Conservation (phyloP, 257 asterid genomes). For the Lithospermum erythrorhizon region DNA sequence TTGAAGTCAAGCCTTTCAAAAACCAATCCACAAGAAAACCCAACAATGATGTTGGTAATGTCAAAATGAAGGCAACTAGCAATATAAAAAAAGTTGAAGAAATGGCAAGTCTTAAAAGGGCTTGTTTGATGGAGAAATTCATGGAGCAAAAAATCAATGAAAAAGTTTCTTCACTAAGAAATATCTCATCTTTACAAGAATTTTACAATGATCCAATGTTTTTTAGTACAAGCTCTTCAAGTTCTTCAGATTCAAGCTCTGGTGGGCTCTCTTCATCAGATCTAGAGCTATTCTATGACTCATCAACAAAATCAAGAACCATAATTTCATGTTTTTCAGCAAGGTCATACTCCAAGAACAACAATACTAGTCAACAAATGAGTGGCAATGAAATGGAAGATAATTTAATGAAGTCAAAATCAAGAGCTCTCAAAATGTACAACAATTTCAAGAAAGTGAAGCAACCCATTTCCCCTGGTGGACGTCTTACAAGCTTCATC, state of each 20-base stretch:
- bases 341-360: slow-evolving; percentile 25
- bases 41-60: neutral
- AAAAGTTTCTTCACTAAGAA: slow-evolving; percentile 1
- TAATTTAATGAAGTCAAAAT: slow-evolving; percentile 15
- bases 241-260: slow-evolving; percentile 66
- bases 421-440: slow-evolving; percentile 27
- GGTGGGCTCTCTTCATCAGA: slow-evolving; percentile 72
- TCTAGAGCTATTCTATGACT: slow-evolving; percentile 33
- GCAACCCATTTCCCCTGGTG: slow-evolving; percentile 42
- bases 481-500: slow-evolving; percentile 42
- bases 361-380: slow-evolving; percentile 14
- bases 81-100: slow-evolving; percentile 19
- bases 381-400: slow-evolving; percentile 14
- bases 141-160: slow-evolving; percentile 33
- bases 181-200: slow-evolving; percentile 15
- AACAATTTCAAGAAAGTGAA: slow-evolving; percentile 37
- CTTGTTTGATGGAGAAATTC: slow-evolving; percentile 56
- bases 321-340: slow-evolving; percentile 34
- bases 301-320: slow-evolving; percentile 18
- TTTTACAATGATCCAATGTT: slow-evolving; percentile 34
- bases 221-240: slow-evolving; percentile 55
- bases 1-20: neutral
- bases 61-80: neutral
- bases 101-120: slow-evolving; percentile 21
- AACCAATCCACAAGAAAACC: neutral